Evolutionary conservation across 352 stramenopile genomes (phyloP).

Genomic region (Phytophthora foliorum): DNA sequence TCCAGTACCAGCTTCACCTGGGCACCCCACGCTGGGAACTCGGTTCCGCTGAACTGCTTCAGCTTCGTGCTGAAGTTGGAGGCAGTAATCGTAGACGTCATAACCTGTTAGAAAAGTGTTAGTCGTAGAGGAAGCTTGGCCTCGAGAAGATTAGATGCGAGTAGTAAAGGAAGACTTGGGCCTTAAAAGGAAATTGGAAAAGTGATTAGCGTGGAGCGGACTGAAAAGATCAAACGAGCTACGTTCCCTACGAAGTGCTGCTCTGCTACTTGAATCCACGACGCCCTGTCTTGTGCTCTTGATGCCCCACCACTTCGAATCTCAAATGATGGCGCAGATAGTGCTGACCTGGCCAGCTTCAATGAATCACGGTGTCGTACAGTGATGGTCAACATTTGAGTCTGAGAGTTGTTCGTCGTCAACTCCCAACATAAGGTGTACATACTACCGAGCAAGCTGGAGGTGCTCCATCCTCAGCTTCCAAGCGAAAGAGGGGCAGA

Average conservation of each 20-base stretch:
- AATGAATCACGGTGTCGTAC: not conserved
- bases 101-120: not conserved
- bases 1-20: constrained; percentile 10
- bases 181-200: not conserved
- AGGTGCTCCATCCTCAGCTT: too few relatives aligned
- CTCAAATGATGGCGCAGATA: not conserved
- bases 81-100: not conserved
- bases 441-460: too few relatives aligned
- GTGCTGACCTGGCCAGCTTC: not conserved
- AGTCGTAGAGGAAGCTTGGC: not conserved
- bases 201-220: not conserved
- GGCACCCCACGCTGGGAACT: constrained; percentile 6
- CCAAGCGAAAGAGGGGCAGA: too few relatives aligned
- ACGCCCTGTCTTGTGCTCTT: not conserved
- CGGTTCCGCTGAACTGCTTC: constrained; percentile 19
- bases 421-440: constrained; percentile 1
- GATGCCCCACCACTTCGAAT: not conserved
- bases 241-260: not conserved
- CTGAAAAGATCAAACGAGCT: not conserved
- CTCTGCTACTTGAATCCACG: not conserved
- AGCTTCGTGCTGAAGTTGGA: constrained; percentile 13
- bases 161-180: too few relatives aligned
- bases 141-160: not conserved
- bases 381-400: not conserved
- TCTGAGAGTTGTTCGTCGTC: not conserved